These are phyloP conservation scores for Penicillium riverlandense DNA, from an alignment of 495 filamentous ascomycete genomes.

Conservation along the genomic window DNA sequence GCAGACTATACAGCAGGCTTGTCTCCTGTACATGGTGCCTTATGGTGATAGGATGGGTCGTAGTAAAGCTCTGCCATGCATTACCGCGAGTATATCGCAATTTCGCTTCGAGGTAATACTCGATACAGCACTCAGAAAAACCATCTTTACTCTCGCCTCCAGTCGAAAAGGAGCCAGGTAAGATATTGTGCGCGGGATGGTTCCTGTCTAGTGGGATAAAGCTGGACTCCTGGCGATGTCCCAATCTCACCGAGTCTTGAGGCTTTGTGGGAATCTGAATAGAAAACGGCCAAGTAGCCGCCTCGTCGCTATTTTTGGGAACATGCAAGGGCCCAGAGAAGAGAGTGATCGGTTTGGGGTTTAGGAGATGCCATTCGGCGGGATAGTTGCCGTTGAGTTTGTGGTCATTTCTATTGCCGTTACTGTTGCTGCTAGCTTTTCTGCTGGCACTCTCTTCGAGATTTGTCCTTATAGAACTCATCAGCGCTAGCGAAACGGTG, in stretches of 20 bases:
- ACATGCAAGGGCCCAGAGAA: slow-evolving; percentile 3
- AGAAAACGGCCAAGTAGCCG: not conserved
- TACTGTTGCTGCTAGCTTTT: not conserved
- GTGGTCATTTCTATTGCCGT: not conserved
- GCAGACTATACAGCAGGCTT: not conserved
- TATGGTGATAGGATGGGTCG: slow-evolving; percentile 1
- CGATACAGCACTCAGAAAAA: not conserved
- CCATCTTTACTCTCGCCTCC: not conserved
- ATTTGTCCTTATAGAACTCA: slow-evolving; percentile 2
- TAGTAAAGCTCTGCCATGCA: not conserved
- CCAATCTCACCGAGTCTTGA: not conserved
- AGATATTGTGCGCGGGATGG: not conserved
- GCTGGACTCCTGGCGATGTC: not conserved
- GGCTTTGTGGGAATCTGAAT: not conserved
- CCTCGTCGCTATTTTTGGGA: not conserved
- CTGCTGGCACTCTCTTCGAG: not conserved
- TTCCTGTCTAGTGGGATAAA: not conserved
- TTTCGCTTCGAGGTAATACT: slow-evolving; percentile 5
- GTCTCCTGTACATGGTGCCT: not conserved
- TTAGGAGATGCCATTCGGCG: not conserved
- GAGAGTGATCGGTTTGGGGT: not conserved
- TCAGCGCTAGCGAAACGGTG: slow-evolving; percentile 2
- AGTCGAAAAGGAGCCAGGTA: slow-evolving; percentile 1
- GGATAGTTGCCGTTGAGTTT: not conserved
- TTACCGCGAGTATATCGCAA: not conserved